phyloP scores from a whole-genome alignment of 2,329 filamentous ascomycete species.

The Fusarium virguliforme region DNA sequence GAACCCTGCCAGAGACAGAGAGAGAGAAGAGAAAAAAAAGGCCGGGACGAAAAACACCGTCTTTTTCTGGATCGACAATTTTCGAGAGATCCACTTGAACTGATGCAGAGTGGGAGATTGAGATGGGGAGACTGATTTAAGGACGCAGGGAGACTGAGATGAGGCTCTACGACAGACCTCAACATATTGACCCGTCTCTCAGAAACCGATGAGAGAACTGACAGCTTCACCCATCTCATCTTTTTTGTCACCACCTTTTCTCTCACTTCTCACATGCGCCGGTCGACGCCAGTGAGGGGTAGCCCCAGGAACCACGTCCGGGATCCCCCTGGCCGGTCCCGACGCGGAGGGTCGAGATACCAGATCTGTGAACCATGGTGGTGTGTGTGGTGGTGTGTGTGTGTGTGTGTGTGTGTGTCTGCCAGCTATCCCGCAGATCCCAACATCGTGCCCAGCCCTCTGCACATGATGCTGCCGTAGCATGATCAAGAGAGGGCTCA shows the following conservation, averaged over 20 bases:
- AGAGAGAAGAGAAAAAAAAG: conserved; percentile 27
- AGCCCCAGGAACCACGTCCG: conserved; percentile 50
- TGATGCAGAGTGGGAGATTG: conserved; percentile 38
- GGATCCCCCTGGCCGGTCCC: conserved; percentile 48
- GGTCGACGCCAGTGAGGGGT: conserved; percentile 48
- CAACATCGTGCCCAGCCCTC: conserved; percentile 26
- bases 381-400: conserved; percentile 18
- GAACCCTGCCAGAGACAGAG: conserved; percentile 29
- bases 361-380: conserved; percentile 47
- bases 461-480: conserved; percentile 9
- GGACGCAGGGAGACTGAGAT: conserved; percentile 24
- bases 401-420: conserved; percentile 24
- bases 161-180: conserved; percentile 10
- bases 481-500: conserved; percentile 19
- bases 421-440: conserved; percentile 39
- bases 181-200: not conserved
- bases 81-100: conserved; percentile 35
- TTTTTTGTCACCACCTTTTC: conserved; percentile 46
- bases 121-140: conserved; percentile 13
- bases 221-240: conserved; percentile 12
- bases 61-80: conserved; percentile 38
- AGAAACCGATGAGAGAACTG: conserved; percentile 16
- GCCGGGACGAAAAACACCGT: conserved; percentile 30
- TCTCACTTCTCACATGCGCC: conserved; percentile 47
- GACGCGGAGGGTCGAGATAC: conserved; percentile 49